A percentile compares a stretch with the other conserved stretches of the same genome.
Evolutionary conservation across 257 asterid genomes (phyloP).

Genomic region (Nemophila menziesii): DNA sequence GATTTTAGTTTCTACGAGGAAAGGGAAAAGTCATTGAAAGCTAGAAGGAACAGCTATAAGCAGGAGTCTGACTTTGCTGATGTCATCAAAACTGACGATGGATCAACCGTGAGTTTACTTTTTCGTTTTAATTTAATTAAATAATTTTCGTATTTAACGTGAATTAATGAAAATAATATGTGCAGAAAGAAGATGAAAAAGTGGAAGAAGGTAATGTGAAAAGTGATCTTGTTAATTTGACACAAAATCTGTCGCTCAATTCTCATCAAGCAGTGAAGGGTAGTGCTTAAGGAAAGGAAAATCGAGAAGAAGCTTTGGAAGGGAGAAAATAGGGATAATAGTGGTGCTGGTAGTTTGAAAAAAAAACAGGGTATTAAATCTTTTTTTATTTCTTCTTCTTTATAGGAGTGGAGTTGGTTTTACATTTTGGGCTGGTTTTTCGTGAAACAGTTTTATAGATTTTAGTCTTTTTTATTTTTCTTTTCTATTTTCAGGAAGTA

Average conservation of each 20-base stretch:
- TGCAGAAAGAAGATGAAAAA: conserved; percentile 33
- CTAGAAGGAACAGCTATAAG: conserved; percentile 24
- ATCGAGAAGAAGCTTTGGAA: conserved; percentile 13
- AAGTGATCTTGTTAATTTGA: conserved; percentile 23
- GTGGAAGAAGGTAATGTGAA: conserved; percentile 19
- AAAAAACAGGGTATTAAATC: too few species aligned
- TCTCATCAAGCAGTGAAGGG: conserved; percentile 25
- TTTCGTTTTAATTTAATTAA: too few species aligned
- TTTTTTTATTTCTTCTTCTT: neutral
- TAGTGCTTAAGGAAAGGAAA: conserved; percentile 17
- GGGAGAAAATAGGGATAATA: conserved; percentile 6
- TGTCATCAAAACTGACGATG: conserved; percentile 13
- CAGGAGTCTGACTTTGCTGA: conserved; percentile 20
- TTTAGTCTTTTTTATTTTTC: too few species aligned
- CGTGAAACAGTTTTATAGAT: too few species aligned
- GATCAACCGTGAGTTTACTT: conserved; percentile 22
- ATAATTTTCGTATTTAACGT: neutral
- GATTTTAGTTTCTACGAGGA: conserved; percentile 62
- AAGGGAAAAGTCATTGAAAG: conserved; percentile 48
- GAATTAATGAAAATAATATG: too few species aligned
- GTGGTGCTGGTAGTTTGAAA: neutral
- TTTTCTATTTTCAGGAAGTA: neutral
- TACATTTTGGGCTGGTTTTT: too few species aligned
- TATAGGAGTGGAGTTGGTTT: neutral
- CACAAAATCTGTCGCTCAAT: conserved; percentile 34